Evolutionary conservation across 2,329 filamentous ascomycete genomes (phyloP), one percentile per base, ranked within the genome.

Genomic region (Colletotrichum coccodes): DNA sequence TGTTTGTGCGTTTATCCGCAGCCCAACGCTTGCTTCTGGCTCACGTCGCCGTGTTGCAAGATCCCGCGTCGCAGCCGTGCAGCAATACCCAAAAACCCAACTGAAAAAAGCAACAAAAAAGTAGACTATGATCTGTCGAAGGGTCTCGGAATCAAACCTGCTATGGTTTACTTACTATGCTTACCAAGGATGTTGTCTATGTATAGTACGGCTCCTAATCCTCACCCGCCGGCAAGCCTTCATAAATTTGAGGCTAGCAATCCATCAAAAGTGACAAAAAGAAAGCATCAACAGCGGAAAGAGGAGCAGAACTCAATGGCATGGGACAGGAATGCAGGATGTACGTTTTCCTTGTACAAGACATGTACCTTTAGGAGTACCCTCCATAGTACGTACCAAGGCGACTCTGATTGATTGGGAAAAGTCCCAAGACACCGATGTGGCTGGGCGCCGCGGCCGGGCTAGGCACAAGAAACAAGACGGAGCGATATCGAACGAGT

Each of bases 401-500:
- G 47, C 60, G 47, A 68, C 38, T 68, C 11, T 32, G 32, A 28
- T n/a, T 42, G 11, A 61, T 38, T n/a, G 56, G 49, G 38, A 30
- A 32, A 40, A 40, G 21, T 40, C 52, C 63, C 47, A 60, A 30
- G 52, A 50, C n/a, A n/a, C 60, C 64, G 38, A 68, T 64, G 52
- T 68, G 64, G 60, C 46, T 64, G 53, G 64, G 64, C 50, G 40
- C 23, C 49, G 49, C 30, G 49, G 54, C 64, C 52, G 53, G 53
- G 49, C 60, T 32, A 58, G 52, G 46, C 44, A 44, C 36, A 36
- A 23, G 23, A 50, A 60, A 36, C 42, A 28, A 49, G 52, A 64
- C 42, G 42, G 56, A 58, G 40, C 53, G 23, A 58, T 28, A 58
- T 58, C 23, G 57, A 58, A 46, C 36, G 23, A 62, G 38, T 53